Evolutionary conservation across 768 basidiomycete genomes (phyloP), one percentile per base, ranked within the genome.

Genomic region (Boletus reticulatus): DNA sequence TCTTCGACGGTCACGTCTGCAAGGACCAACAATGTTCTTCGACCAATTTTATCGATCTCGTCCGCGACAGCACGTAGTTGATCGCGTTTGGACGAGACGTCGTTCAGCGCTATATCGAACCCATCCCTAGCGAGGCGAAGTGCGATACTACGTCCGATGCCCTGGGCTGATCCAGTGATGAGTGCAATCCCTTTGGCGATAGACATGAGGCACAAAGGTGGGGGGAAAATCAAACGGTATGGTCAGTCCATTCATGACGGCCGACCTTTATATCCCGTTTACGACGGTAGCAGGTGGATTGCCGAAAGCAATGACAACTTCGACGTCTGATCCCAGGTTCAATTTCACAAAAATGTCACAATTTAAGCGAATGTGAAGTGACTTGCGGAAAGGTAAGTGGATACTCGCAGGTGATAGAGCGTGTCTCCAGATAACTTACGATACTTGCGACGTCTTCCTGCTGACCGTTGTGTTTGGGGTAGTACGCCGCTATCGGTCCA

Each of bases 1-100:
- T 55, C 58, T 45, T 82, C 80, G 0, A 63, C 46, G 8, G 70
- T 68, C 4, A 82, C 76, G 57, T 82, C 78, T 0, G 69, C 78
- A 4, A 65, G 38, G 0, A 70, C 62, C 3, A 59, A 20, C 6
- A 60, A 36, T 0, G 64, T 62, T 31, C 61, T 62, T 20, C 59
- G 56, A n/a, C 58, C 55, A 6, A 39, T 32, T 20, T 32, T 46
- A 16, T 46, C 44, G 16, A 53, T 46, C 8, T 46, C 44, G 14
- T 31, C 19, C 2, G 52, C 52, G 19, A 53, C 44, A 19, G 11
- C 44, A 22, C 27, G 34, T 16, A 52, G 24, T 4, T 53, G 27
- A 17, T 53, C 52, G 10, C 9, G 37, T 38, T 53, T 53, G 19
- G 44, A 31, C 19, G 52, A 22, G 19, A 53, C 14, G 44, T 52